Evolutionary conservation across 345 rosid species (phyloP), one percentile per base, ranked within the genome.

Genomic region (Citrus mangshanensis): DNA sequence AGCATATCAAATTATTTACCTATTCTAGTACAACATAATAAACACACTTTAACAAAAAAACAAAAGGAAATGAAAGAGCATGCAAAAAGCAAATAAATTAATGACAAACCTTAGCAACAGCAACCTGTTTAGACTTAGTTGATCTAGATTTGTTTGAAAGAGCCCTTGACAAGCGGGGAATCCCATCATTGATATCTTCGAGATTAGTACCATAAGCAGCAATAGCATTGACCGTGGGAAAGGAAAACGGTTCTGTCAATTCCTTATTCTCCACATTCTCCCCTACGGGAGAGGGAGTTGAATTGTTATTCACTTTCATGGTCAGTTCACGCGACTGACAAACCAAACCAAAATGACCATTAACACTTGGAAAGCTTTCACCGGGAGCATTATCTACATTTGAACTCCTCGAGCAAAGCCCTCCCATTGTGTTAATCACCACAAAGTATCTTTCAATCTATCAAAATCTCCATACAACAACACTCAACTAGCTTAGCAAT

Each of bases 341-440:
- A 70, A 78, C 84, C 68, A 87, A 73, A 81, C 60, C 82, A 69
- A 79, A 70, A 85, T 83, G 91, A 72, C 93, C 97, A 85, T 93
- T 92, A 54, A 77, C 84, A 80, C 82, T 84, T 3, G 90, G 83
- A 76, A 89, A 91, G 92, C 87, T 88, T 87, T 92, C 95, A 85
- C 94, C 84, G 87, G 93, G 94, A 89, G 93, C 97, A 89, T 89
- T 90, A 89, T 94, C 95, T 84, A 96, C 91, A 86, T 90, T 88
- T 54, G 97, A 89, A 80, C 95, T 90, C 95, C 95, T 91, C 81
- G 99, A 94, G 91, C 99, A 94, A 86, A 96, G 89, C 86, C 98
- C 99, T 81, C 99, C 99, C 98, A 96, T 96, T 75, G 79, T 67
- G 66, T 42, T 67, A 75, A 80, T 82, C 82, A 75, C 77, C 72